Evolutionary conservation across 495 filamentous ascomycete species (phyloP).

Genomic region (Amniculicola lignicola): DNA sequence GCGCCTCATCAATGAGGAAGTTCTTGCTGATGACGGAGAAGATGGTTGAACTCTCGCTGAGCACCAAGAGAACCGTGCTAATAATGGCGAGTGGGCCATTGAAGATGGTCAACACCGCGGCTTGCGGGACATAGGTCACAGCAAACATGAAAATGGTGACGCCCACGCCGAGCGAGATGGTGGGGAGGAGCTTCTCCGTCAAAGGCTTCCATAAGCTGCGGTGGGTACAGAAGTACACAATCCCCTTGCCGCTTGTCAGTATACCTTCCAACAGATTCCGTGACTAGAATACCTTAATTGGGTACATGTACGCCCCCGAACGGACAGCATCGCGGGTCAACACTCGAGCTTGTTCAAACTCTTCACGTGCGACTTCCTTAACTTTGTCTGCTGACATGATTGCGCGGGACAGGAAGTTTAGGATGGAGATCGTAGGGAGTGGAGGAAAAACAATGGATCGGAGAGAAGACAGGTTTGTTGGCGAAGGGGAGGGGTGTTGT

Average conservation of each 20-base stretch:
- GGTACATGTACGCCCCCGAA: conserved; percentile 81
- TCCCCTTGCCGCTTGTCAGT: conserved; percentile 52
- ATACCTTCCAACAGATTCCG: not conserved
- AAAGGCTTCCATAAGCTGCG: conserved; percentile 64
- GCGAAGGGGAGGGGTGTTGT: too few species aligned
- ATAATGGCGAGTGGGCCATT: conserved; percentile 82
- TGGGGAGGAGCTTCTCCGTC: conserved; percentile 60
- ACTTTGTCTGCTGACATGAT: conserved; percentile 42
- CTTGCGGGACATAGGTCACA: conserved; percentile 87
- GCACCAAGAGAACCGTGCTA: conserved; percentile 70
- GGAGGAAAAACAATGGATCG: too few species aligned
- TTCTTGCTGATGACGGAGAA: conserved; percentile 69
- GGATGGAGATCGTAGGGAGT: not conserved
- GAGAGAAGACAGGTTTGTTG: too few species aligned
- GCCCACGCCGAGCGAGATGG: conserved; percentile 40
- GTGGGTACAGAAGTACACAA: conserved; percentile 72
- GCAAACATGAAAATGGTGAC: conserved; percentile 65
- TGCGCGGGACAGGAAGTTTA: not conserved
- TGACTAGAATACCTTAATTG: conserved; percentile 63
- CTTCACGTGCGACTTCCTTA: conserved; percentile 49
- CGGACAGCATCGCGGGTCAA: conserved; percentile 61
- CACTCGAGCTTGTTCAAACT: conserved; percentile 52
- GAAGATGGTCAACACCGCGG: conserved; percentile 73
- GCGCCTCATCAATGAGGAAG: conserved; percentile 72
- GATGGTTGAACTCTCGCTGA: conserved; percentile 78